phyloP scores from a whole-genome alignment of 306 rosid species.

The Pachyrhizus erosus region DNA sequence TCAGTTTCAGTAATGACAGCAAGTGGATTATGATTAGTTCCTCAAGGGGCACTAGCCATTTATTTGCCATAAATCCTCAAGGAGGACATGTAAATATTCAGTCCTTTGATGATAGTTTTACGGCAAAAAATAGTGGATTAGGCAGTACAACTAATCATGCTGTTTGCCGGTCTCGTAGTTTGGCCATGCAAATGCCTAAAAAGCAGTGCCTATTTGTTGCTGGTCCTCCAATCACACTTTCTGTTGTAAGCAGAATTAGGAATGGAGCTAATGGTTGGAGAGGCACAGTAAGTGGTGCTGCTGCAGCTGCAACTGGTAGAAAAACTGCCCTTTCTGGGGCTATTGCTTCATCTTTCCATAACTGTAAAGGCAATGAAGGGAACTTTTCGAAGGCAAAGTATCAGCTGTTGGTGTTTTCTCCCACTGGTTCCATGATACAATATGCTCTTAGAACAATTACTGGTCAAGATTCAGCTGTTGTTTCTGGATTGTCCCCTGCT shows the following conservation, averaged over 20 bases:
- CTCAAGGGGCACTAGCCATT: conserved; percentile 94
- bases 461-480: conserved; percentile 54
- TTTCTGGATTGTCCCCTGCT: conserved; percentile 57
- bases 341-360: conserved; percentile 80
- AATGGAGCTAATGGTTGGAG: conserved; percentile 88
- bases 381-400: conserved; percentile 63
- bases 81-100: conserved; percentile 78
- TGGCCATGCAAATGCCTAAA: conserved; percentile 57
- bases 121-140: conserved; percentile 52
- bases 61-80: conserved; percentile 89
- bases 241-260: conserved; percentile 83
- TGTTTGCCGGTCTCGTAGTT: conserved; percentile 51
- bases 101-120: conserved; percentile 56
- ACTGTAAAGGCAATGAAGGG: conserved; percentile 63
- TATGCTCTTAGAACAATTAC: conserved; percentile 63
- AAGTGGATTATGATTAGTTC: conserved; percentile 99
- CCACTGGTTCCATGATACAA: conserved; percentile 85
- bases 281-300: conserved; percentile 91
- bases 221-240: conserved; percentile 79
- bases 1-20: conserved; percentile 94
- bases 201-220: conserved; percentile 56
- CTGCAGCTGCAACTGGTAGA: conserved; percentile 92
- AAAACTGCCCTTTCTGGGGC: conserved; percentile 70
- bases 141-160: conserved; percentile 50
- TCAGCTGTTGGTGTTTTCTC: conserved; percentile 83